Percentiles rank a stretch among this genome's conserved stretches.
These are phyloP conservation scores for Dryas drummondii DNA, from an alignment of 306 rosid species.

Conservation along the genomic window DNA sequence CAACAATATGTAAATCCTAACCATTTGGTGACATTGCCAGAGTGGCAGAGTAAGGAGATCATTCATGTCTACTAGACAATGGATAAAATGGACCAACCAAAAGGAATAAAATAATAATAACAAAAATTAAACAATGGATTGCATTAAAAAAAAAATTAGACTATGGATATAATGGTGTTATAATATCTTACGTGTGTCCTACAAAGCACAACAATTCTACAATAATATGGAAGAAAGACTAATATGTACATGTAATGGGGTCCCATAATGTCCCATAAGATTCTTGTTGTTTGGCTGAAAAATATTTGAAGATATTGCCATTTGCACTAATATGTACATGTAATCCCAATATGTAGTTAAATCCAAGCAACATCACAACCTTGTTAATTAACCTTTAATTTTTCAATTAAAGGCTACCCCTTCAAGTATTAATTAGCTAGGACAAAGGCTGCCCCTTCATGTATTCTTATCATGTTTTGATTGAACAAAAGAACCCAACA, in stretches of 20 bases:
- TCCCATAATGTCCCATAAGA: no score
- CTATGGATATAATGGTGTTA: background rate
- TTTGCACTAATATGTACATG: background rate
- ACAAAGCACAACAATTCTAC: background rate
- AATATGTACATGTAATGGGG: no score
- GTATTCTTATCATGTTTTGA: background rate
- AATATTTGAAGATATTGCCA: background rate
- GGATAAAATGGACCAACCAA: conserved; percentile 13
- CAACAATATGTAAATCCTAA: conserved; percentile 1
- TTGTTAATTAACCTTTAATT: no score
- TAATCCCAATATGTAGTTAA: no score
- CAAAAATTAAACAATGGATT: background rate
- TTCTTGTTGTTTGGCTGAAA: background rate
- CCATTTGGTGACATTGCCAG: conserved; percentile 18
- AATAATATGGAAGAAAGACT: background rate
- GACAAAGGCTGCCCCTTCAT: no score
- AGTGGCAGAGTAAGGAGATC: background rate
- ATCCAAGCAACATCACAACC: no score
- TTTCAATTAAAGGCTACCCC: no score
- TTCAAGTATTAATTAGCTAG: no score
- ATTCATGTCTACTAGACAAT: background rate
- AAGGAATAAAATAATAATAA: background rate
- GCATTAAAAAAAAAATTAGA: background rate
- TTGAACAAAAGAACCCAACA: background rate
- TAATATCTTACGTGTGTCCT: background rate